Conservation (phyloP, 371 early-diverging fungal species). For the Dichotomocladium elegans region DNA sequence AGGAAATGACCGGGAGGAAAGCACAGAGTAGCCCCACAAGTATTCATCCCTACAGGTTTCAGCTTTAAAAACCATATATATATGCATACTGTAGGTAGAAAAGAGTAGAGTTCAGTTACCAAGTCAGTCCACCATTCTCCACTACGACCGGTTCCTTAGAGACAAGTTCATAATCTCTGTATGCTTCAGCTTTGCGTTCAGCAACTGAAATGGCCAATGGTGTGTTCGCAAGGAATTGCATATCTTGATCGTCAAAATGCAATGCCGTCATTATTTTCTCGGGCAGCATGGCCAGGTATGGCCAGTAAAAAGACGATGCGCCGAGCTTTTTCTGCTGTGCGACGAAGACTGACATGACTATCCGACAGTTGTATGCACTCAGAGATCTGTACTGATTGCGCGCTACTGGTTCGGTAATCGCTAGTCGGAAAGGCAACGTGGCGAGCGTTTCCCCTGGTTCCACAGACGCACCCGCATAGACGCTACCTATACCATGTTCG, state of each 20-base stretch:
- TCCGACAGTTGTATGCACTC: constrained; percentile 26
- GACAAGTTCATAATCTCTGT: constrained; percentile 26
- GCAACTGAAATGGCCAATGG: constrained; percentile 37
- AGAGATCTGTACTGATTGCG: constrained; percentile 32
- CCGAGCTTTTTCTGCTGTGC: constrained; percentile 30
- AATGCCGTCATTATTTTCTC: constrained; percentile 40
- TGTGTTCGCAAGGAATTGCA: constrained; percentile 46
- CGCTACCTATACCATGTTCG: constrained; percentile 40
- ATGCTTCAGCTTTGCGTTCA: constrained; percentile 31
- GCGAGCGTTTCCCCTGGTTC: constrained; percentile 25
- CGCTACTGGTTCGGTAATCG: constrained; percentile 42
- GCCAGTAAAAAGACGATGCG: constrained; percentile 40
- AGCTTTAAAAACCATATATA: too few species aligned
- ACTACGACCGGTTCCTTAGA: constrained; percentile 23
- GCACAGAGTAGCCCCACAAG: constrained; percentile 55
- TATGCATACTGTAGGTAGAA: background rate
- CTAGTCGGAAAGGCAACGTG: constrained; percentile 36
- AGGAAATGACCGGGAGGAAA: constrained; percentile 62
- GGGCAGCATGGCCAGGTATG: constrained; percentile 50
- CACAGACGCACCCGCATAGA: constrained; percentile 32
- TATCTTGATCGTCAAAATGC: constrained; percentile 40
- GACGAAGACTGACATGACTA: constrained; percentile 34
- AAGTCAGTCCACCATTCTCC: constrained; percentile 21
- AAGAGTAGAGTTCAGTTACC: constrained; percentile 17
- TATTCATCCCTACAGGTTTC: constrained; percentile 52